Evolutionary conservation across 176 grass and related monocot species (phyloP), one percentile per base, ranked within the genome.

Genomic region (Juncus effusus): DNA sequence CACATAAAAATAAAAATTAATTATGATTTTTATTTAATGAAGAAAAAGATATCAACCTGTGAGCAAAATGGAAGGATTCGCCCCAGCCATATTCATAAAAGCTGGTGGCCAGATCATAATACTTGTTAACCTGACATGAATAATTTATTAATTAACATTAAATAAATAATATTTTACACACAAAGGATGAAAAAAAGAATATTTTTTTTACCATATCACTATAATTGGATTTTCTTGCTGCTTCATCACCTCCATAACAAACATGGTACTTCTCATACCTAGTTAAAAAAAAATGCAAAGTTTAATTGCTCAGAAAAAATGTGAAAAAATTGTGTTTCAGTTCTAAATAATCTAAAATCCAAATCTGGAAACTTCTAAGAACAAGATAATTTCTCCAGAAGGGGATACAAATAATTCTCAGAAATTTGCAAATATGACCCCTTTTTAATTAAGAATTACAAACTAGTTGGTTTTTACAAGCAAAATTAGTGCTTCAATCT

Each of bases 71-170:
- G 82, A 99, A 99, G 36, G 94, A 99, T 82, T 99, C 94, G 75
- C 94, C 94, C 94, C 94, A 99, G 41, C 94, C 94, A 87, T 85
- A 99, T 69, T 99, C 94, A 77, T 99, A 99, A 61, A 99, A 99
- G 80, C 94, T 99, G 72, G 94, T 99, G 8, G 83, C 81, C 61
- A 99, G 94, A 80, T 99, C 85, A 80, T 99, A 99, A 81, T 99
- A 99, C 73, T 99, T 99, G 69, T 93, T 99, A 63, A 99, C 94
- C 94, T 99, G 69, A 56, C 36, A 63, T n/a, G 36, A 63, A 56
- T 13, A 62, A 47, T 10, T 28, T 6, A 47, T 57, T 54, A 37
- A 36, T 37, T 10, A 70, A 56, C 69, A 69, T 50, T 40, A 49
- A 51, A 36, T 54, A 64, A 12, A 40, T 54, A 53, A 52, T 3